Percentiles rank a stretch among this genome's conserved stretches.
Evolutionary conservation across 1,139 yeast genomes (phyloP).

Genomic region (Groenewaldozyma sp.): DNA sequence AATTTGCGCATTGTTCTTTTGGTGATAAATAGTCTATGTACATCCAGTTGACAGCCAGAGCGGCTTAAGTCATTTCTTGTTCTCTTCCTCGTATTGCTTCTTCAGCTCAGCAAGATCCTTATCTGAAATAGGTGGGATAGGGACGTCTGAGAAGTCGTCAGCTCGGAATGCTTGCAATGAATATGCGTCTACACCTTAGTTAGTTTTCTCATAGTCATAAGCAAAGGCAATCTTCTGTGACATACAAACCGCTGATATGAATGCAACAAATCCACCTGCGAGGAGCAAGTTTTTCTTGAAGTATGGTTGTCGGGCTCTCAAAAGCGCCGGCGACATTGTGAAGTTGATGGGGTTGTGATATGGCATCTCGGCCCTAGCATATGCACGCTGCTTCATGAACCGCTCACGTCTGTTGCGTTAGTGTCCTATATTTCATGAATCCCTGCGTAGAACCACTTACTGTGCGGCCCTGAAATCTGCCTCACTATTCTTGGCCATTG

Average conservation of each 20-base stretch:
- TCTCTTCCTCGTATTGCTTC: slow-evolving; percentile 16
- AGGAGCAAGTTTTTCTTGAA: slow-evolving; percentile 66
- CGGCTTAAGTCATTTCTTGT: too few relatives aligned
- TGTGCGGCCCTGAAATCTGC: not conserved
- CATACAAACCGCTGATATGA: slow-evolving; percentile 59
- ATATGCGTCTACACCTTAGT: slow-evolving; percentile 39
- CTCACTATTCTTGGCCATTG: not conserved
- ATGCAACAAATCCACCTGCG: slow-evolving; percentile 46
- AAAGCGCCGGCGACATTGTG: slow-evolving; percentile 89
- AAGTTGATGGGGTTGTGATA: slow-evolving; percentile 72
- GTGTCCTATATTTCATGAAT: too few relatives aligned
- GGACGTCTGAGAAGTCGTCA: slow-evolving; percentile 85
- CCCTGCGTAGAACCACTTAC: not conserved
- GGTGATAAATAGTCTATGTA: too few relatives aligned
- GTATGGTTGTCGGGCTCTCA: slow-evolving; percentile 80
- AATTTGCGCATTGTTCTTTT: too few relatives aligned
- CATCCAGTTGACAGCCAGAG: too few relatives aligned
- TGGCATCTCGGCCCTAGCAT: slow-evolving; percentile 1
- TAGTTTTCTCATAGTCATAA: not conserved
- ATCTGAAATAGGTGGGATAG: slow-evolving; percentile 84
- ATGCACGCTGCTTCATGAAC: not conserved
- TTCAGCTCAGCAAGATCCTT: slow-evolving; percentile 58
- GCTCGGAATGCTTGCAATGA: slow-evolving; percentile 63
- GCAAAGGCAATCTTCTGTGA: slow-evolving; percentile 5
- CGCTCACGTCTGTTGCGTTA: not conserved